Evolutionary conservation across 2,329 filamentous ascomycete species (phyloP).

Genomic region (Plectosphaerella plurivora): DNA sequence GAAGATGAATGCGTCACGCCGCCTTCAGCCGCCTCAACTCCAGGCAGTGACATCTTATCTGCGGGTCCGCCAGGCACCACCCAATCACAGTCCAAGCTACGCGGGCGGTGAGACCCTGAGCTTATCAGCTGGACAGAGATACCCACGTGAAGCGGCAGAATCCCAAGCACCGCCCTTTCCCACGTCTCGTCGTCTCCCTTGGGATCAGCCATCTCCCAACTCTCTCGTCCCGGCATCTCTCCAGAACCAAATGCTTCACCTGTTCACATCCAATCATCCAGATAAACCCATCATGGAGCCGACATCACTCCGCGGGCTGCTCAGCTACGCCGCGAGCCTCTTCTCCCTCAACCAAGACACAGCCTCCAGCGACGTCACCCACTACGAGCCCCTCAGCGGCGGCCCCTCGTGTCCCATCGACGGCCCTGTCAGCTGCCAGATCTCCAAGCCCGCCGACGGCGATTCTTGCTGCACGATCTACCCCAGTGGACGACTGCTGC

Average conservation of each 20-base stretch:
- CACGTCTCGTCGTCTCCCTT: not conserved
- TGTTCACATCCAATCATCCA: not conserved
- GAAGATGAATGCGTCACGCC: too few species aligned
- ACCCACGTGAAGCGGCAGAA: not conserved
- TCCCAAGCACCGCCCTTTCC: not conserved
- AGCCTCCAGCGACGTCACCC: constrained; percentile 15
- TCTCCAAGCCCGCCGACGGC: constrained; percentile 25
- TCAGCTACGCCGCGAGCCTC: constrained; percentile 13
- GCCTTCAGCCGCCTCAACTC: too few species aligned
- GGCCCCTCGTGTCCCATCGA: constrained; percentile 34
- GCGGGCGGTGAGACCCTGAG: not conserved
- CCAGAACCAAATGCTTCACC: too few species aligned
- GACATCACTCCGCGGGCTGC: constrained; percentile 1
- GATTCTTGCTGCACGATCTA: constrained; percentile 38
- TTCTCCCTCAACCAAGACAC: constrained; percentile 13
- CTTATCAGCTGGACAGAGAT: not conserved
- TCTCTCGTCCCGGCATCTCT: not conserved
- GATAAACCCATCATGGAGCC: constrained; percentile 1
- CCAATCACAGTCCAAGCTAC: not conserved
- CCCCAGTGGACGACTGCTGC: constrained; percentile 33
- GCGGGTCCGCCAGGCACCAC: not conserved
- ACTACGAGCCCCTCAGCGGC: constrained; percentile 29
- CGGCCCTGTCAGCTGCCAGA: constrained; percentile 35
- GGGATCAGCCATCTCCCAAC: not conserved
- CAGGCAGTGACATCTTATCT: too few species aligned